Evolutionary conservation across 2,329 filamentous ascomycete genomes (phyloP), one percentile per base, ranked within the genome.

Genomic region (Aspergillus fructus): DNA sequence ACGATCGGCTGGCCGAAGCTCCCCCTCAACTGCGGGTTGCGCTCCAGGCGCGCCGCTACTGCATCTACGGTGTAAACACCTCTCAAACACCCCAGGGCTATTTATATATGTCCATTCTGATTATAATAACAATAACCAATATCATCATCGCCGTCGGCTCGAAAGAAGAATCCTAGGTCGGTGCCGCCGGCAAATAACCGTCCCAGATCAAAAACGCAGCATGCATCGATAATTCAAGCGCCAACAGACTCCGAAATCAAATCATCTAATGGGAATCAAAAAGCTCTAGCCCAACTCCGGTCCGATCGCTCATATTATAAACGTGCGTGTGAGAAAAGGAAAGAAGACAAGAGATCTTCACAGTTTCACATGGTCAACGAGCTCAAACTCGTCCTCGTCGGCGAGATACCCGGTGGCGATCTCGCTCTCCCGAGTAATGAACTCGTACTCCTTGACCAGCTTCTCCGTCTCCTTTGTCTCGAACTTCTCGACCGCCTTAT

Each of bases 401-500:
- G 68, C 70, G 4, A 64, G 59, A 57, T 71, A 70, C 27, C 68
- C 67, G 27, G 43, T 54, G 21, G 59, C 54, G 3, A 50, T 76
- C 59, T 75, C 74, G 34, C 72, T 70, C 52, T 74, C 71, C 17
- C 66, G 66, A 24, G 79, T 63, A 76, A 80, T 64, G 77, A 78
- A 78, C 66, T 86, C 83, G 64, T 86, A 87, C 73, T 86, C 84
- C 73, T 81, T 82, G 69, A 85, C 80, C 48, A 87, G 70, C 73
- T 84, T 84, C 71, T 85, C 82, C 2, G 83, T 86, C 72, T 84
- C 81, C 64, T 80, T 80, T 60, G 79, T 81, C 73, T 87, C 84
- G 66, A 80, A 87, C 61, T 78, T 79, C 74, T 84, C 80, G 41
- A 86, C 80, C 1, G 84, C 84, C 70, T 83, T 80, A 55, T 76